Base-by-base conservation (phyloP, 345 rosid species). In the Lepidium didymum region DNA sequence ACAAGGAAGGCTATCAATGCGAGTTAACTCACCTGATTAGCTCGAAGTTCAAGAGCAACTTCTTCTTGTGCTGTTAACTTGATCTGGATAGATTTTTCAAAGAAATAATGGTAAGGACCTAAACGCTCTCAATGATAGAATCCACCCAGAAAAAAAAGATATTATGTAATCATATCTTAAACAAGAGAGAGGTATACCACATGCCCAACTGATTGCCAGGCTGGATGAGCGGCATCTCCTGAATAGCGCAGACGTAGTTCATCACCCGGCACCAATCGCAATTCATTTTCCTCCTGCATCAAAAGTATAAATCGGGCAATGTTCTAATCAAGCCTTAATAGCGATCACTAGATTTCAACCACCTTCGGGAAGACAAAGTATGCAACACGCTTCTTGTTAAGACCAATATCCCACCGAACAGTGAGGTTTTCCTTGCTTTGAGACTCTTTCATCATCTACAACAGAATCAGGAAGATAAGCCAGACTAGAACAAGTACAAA, bases 401-500 rank as follows among this genome's bases (percentile, higher is more conserved):
- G 91, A 75, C 99, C 99, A 67, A 91, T 81, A 76, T 91, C 97
- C 97, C 99, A 94, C 60, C 99, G 88, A 70, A 95, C 82, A 9
- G 99, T 87, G 65, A 91, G 85, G 64, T 82, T 95, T 78, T 89
- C 99, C 85, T 91, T 94, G 89, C 99, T 94, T 78, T 94, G 99
- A 67, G 99, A 95, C 78, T 95, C 99, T 89, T 95, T 95, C 99
- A 95, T 95, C 96, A 89, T 89, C 99, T 95, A 75, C 56, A 82
- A 53, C 6, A 74, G 64, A 47, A 66, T 63, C 18, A 27, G 58
- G 50, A 74, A 10, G 12, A 56, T 69, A 57, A 81, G 73, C 71
- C 43, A 5, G 36, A 51, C 6, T 23, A 31, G 27, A 63, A 58
- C 44, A 34, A 25, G 35, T 6, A 49, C 27, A 51, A 21, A 52